Conservation (phyloP, 176 grass and related monocot species). For the Oryza glaberrima region DNA sequence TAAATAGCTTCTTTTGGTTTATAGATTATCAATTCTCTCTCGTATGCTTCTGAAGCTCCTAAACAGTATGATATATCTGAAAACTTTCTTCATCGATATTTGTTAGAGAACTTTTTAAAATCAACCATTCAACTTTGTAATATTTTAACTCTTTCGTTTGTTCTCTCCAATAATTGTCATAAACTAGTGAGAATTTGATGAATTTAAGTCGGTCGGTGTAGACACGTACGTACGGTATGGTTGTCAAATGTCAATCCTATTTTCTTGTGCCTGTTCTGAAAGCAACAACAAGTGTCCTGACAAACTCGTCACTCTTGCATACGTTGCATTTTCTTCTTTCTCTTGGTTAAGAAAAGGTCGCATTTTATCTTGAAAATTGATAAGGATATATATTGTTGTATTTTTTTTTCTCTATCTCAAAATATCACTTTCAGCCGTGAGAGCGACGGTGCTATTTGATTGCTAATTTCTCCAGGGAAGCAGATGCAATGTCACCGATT, state of each 20-base stretch:
- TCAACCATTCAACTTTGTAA: too few species aligned
- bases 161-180: too few species aligned
- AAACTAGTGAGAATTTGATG: background rate
- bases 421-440: constrained; percentile 1
- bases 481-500: background rate
- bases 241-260: background rate
- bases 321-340: background rate
- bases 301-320: background rate
- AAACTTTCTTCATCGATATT: too few species aligned
- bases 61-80: too few species aligned
- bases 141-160: too few species aligned
- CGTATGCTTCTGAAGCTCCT: too few species aligned
- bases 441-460: background rate
- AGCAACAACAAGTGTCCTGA: background rate
- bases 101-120: too few species aligned
- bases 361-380: background rate
- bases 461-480: background rate
- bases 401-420: background rate
- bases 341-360: background rate
- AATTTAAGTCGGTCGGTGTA: background rate
- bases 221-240: background rate
- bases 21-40: background rate
- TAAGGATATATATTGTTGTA: background rate
- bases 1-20: background rate
- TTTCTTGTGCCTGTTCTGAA: background rate